phyloP scores from a whole-genome alignment of 345 rosid genomes.

The Gossypium stocksii region DNA sequence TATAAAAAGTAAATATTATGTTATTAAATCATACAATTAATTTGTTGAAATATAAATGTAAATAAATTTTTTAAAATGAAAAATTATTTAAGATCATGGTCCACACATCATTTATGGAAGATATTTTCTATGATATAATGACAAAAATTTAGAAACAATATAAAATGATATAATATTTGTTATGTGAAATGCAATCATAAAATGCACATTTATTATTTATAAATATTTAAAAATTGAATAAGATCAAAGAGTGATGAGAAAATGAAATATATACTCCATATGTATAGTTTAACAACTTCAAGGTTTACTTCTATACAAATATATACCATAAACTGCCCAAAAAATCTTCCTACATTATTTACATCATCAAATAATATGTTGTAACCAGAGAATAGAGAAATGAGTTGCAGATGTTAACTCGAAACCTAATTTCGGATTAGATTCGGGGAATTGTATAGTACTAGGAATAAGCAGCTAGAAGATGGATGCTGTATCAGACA shows the following conservation, averaged over 20 bases:
- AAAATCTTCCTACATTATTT: slow-evolving; percentile 13
- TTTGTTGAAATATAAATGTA: too few relatives aligned
- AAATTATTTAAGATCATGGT: too few relatives aligned
- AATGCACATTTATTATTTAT: too few relatives aligned
- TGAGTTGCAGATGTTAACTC: background rate
- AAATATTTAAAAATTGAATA: background rate
- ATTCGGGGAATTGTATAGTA: background rate
- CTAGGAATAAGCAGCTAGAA: slow-evolving; percentile 18
- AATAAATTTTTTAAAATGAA: too few relatives aligned
- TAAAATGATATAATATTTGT: background rate
- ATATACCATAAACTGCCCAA: slow-evolving; percentile 22
- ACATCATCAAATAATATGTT: background rate
- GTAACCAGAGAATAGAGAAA: background rate
- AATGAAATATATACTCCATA: background rate
- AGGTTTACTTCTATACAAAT: slow-evolving; percentile 31
- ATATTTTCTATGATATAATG: background rate
- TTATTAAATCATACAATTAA: too few relatives aligned
- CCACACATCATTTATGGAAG: background rate
- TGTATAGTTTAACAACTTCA: background rate
- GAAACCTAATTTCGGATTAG: background rate
- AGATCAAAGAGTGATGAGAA: background rate
- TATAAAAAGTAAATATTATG: too few relatives aligned
- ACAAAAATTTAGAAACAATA: background rate
- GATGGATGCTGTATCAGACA: slow-evolving; percentile 53
- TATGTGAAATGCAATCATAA: too few relatives aligned